Percentiles rank a stretch among this genome's conserved stretches.
These are phyloP conservation scores for Helenozyma rhizophorensis DNA, from an alignment of 805 yeast genomes.

Conservation along the genomic window DNA sequence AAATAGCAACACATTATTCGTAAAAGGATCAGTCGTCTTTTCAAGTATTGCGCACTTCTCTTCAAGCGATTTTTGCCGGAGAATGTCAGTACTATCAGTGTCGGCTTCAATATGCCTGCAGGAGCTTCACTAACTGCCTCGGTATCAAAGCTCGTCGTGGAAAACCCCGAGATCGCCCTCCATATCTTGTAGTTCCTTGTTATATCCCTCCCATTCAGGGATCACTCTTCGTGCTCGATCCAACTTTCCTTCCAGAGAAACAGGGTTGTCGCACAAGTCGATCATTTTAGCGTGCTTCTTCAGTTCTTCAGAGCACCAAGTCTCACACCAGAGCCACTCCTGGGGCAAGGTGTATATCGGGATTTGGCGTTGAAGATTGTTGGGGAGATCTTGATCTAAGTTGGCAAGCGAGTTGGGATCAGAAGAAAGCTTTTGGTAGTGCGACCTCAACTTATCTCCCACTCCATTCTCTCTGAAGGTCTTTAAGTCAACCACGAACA, in stretches of 20 bases:
- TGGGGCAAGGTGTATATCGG: conserved; percentile 71
- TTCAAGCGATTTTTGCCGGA: no score
- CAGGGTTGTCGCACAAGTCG: conserved; percentile 80
- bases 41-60: no score
- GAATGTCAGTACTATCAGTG: no score
- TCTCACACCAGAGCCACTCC: conserved; percentile 92
- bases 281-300: conserved; percentile 66
- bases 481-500: conserved; percentile 73
- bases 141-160: conserved; percentile 18
- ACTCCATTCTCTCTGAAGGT: conserved; percentile 61
- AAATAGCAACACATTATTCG: no score
- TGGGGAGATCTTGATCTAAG: conserved; percentile 92
- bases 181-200: conserved; percentile 40
- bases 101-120: no score
- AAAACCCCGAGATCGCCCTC: conserved; percentile 3
- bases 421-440: conserved; percentile 75
- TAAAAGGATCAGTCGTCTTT: no score
- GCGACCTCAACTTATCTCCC: conserved; percentile 78
- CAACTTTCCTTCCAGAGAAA: conserved; percentile 73
- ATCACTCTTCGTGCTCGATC: conserved; percentile 71
- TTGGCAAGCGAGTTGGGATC: conserved; percentile 79
- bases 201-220: conserved; percentile 74
- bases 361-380: conserved; percentile 66
- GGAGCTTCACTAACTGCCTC: no score
- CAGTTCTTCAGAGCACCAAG: conserved; percentile 76